phyloP scores from a whole-genome alignment of 2,329 filamentous ascomycete genomes.

The Thelonectria olida region DNA sequence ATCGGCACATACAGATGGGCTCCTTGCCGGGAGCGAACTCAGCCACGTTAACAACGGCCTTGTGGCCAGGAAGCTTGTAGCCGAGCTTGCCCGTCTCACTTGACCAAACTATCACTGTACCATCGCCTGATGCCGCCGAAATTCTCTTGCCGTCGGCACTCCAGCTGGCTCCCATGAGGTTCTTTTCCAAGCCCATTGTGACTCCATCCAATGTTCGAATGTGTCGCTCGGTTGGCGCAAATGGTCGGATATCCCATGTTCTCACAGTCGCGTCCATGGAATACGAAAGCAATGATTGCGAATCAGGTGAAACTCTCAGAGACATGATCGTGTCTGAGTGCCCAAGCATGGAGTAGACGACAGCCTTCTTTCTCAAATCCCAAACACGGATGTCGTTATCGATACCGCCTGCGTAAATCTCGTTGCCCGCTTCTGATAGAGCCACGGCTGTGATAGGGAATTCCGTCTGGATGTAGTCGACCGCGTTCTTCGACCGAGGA shows the following conservation, averaged over 20 bases:
- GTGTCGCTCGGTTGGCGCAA: conserved; percentile 86
- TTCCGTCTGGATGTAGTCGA: conserved; percentile 88
- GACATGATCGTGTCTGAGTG: conserved; percentile 94
- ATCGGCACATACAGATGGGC: conserved; percentile 76
- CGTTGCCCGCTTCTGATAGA: conserved; percentile 92
- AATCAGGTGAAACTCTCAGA: conserved; percentile 89
- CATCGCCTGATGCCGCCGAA: conserved; percentile 88
- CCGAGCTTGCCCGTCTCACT: conserved; percentile 86
- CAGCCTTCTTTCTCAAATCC: conserved; percentile 91
- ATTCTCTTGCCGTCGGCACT: conserved; percentile 86
- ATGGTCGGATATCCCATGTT: conserved; percentile 96
- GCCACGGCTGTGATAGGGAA: conserved; percentile 93
- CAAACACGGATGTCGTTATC: conserved; percentile 98
- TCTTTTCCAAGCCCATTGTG: conserved; percentile 86
- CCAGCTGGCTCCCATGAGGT: conserved; percentile 91
- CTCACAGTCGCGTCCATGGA: conserved; percentile 93
- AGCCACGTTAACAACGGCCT: conserved; percentile 93
- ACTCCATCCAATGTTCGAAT: conserved; percentile 94
- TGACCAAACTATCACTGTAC: conserved; percentile 92
- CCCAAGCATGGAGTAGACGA: conserved; percentile 87
- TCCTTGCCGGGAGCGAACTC: conserved; percentile 88
- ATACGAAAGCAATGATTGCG: conserved; percentile 88
- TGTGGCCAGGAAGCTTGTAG: conserved; percentile 95
- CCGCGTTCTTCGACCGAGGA: conserved; percentile 86
- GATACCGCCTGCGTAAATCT: conserved; percentile 93